Evolutionary conservation across 805 yeast genomes (phyloP).

Genomic region (Starmerella riodocensis): DNA sequence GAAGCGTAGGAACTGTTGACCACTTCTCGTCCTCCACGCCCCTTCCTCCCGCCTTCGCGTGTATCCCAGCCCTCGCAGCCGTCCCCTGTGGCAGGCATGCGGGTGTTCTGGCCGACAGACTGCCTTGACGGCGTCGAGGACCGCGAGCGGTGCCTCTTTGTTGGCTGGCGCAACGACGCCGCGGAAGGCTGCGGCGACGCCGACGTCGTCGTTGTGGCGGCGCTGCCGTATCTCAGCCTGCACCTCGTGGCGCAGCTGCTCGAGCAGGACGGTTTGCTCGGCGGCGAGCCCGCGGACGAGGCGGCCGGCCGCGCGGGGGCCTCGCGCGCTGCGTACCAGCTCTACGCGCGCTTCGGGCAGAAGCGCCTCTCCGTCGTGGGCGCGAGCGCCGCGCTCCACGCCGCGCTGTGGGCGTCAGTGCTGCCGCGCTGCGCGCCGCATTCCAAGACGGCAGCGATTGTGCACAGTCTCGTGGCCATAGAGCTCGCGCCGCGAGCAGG

Average conservation of each 20-base stretch:
- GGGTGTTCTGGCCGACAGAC: constrained; percentile 18
- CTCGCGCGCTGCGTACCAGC: background rate
- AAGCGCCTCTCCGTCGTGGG: background rate
- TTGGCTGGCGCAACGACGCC: constrained; percentile 20
- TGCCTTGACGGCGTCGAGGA: constrained; percentile 3
- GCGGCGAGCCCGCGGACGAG: background rate
- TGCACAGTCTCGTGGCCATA: background rate
- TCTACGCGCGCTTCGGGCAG: background rate
- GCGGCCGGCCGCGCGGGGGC: background rate
- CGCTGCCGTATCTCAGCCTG: constrained; percentile 15
- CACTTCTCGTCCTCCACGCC: too few relatives aligned
- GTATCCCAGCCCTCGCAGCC: too few relatives aligned
- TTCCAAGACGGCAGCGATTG: background rate
- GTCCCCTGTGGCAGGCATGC: too few relatives aligned
- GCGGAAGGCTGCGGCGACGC: constrained; percentile 9
- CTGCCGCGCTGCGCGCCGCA: constrained; percentile 17
- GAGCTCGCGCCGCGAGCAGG: background rate
- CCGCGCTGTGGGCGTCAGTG: constrained; percentile 15
- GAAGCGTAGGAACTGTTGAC: too few relatives aligned
- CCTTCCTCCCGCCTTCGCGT: too few relatives aligned
- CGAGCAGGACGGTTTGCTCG: constrained; percentile 14
- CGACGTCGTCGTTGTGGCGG: constrained; percentile 18
- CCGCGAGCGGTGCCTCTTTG: constrained; percentile 5
- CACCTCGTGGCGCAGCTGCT: constrained; percentile 14
- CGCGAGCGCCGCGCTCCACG: background rate